phyloP scores from a whole-genome alignment of 805 yeast species.

The Wickerhamiella galacta region DNA sequence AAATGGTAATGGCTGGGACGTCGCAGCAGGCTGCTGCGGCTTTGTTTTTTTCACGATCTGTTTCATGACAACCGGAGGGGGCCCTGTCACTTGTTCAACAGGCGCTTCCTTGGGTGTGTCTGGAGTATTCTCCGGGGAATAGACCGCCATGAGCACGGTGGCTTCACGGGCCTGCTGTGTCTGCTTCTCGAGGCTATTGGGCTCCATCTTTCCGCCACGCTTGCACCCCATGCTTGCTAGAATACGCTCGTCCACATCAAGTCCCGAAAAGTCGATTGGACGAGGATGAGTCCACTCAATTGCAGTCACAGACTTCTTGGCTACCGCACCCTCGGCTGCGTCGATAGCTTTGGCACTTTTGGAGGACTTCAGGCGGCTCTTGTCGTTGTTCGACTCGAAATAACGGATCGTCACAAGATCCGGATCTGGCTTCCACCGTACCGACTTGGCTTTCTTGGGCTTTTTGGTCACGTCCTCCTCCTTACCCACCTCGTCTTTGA shows the following conservation, averaged over 20 bases:
- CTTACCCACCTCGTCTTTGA: not conserved
- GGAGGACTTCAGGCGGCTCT: constrained; percentile 12
- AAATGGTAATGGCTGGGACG: no score
- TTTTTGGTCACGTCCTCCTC: no score
- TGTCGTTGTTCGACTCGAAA: constrained; percentile 16
- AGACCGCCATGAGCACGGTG: constrained; percentile 12
- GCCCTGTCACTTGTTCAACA: constrained; percentile 1
- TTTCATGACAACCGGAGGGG: not conserved
- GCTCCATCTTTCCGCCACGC: constrained; percentile 18
- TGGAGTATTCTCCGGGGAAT: constrained; percentile 11
- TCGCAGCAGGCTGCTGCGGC: not conserved
- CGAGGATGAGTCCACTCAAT: not conserved
- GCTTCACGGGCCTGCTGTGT: constrained; percentile 16
- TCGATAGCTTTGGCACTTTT: constrained; percentile 12
- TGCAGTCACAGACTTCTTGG: constrained; percentile 3
- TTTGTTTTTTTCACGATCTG: not conserved
- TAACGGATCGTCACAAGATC: constrained; percentile 19
- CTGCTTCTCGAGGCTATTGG: constrained; percentile 17
- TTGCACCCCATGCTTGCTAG: constrained; percentile 14
- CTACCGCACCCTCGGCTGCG: constrained; percentile 12
- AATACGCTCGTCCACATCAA: constrained; percentile 11
- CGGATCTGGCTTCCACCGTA: constrained; percentile 19
- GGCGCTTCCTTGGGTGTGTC: constrained; percentile 17
- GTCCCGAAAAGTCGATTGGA: constrained; percentile 11
- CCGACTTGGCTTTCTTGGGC: constrained; percentile 16